These are phyloP conservation scores for Komagataella ulmi DNA, from an alignment of 805 yeast species.

Conservation along the genomic window DNA sequence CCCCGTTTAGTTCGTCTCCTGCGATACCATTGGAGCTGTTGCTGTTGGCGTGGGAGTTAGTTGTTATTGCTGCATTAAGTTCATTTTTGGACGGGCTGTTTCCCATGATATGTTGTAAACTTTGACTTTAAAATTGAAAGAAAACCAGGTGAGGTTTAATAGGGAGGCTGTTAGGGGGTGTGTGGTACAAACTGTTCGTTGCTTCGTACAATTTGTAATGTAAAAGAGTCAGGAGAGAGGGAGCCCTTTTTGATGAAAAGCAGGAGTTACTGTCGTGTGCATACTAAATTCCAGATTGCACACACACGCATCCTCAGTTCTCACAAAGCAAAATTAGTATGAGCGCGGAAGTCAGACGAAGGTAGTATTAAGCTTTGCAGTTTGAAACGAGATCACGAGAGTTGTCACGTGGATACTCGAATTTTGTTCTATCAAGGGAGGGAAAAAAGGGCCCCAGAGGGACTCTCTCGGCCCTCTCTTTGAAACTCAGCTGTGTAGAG, in stretches of 20 bases:
- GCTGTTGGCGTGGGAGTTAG: conserved; percentile 4
- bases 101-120: conserved; percentile 12
- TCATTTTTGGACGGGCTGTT: conserved; percentile 27
- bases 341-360: background rate
- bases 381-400: background rate
- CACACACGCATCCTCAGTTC: background rate
- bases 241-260: background rate
- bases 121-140: background rate
- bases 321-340: background rate
- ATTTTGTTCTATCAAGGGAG: background rate
- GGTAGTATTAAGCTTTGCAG: background rate
- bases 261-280: background rate
- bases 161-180: background rate
- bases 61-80: conserved; percentile 7
- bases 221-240: background rate
- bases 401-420: background rate
- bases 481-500: too few relatives aligned
- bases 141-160: background rate
- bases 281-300: background rate
- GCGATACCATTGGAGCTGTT: conserved; percentile 4
- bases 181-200: background rate
- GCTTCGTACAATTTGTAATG: background rate
- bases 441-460: background rate
- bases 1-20: conserved; percentile 3
- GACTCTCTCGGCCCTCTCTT: too few relatives aligned